These are phyloP conservation scores for Populus euphratica DNA, from an alignment of 345 rosid species.

Conservation along the genomic window DNA sequence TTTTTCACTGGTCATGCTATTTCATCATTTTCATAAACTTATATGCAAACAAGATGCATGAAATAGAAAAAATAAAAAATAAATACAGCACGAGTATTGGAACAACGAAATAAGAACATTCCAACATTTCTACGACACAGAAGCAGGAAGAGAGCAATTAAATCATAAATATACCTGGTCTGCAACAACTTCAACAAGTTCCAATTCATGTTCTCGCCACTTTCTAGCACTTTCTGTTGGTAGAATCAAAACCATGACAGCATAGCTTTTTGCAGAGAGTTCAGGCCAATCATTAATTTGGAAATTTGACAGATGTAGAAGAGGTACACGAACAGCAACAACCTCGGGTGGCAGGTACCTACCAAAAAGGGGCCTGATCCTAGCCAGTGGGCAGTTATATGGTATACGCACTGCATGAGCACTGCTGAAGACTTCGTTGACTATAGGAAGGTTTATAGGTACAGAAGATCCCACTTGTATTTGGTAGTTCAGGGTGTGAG, in stretches of 20 bases:
- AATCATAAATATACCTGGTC: slow-evolving; percentile 66
- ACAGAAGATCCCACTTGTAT: slow-evolving; percentile 61
- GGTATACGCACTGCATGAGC: slow-evolving; percentile 67
- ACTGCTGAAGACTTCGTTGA: slow-evolving; percentile 64
- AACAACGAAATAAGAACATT: background rate
- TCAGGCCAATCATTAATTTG: slow-evolving; percentile 87
- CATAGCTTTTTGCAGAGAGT: slow-evolving; percentile 68
- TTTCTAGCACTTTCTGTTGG: slow-evolving; percentile 75
- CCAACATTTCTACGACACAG: background rate
- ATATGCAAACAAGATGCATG: background rate
- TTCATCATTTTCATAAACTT: background rate
- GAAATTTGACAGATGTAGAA: slow-evolving; percentile 72
- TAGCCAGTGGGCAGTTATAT: slow-evolving; percentile 67
- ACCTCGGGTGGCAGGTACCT: slow-evolving; percentile 64
- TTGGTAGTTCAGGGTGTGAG: slow-evolving; percentile 64
- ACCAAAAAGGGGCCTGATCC: slow-evolving; percentile 63
- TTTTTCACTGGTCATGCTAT: background rate
- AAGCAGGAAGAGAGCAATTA: background rate
- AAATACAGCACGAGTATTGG: background rate
- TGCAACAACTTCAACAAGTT: slow-evolving; percentile 88
- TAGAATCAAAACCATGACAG: slow-evolving; percentile 86
- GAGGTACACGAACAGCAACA: slow-evolving; percentile 95
- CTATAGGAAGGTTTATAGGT: slow-evolving; percentile 51
- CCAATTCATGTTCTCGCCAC: slow-evolving; percentile 92
- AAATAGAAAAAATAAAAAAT: too few species aligned